Conservation (phyloP, 2,329 filamentous ascomycete genomes). For the Aschersonia sp. region DNA sequence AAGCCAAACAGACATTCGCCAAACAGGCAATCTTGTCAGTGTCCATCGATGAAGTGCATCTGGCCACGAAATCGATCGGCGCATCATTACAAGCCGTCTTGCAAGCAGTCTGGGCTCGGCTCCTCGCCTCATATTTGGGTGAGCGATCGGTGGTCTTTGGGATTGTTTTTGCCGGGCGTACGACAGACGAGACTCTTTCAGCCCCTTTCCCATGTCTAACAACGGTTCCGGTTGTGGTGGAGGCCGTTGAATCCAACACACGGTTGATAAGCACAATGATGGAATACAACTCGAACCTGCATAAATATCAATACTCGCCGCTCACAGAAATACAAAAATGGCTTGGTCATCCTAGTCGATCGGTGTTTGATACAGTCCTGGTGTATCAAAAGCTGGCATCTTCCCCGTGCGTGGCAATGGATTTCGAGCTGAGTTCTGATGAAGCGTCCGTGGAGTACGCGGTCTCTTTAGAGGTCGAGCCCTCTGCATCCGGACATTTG, state of each 20-base stretch:
- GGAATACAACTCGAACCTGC: conserved; percentile 45
- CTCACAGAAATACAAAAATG: conserved; percentile 59
- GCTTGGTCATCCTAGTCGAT: conserved; percentile 47
- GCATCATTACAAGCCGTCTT: conserved; percentile 63
- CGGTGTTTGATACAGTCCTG: conserved; percentile 73
- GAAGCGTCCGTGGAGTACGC: conserved; percentile 61
- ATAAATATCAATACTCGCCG: conserved; percentile 58
- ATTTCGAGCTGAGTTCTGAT: conserved; percentile 52
- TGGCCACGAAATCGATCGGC: conserved; percentile 38
- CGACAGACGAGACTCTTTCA: conserved; percentile 39
- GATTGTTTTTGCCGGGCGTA: conserved; percentile 63
- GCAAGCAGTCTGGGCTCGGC: conserved; percentile 62
- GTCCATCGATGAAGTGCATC: conserved; percentile 33
- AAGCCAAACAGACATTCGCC: conserved; percentile 17
- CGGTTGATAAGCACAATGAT: conserved; percentile 50
- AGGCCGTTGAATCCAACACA: conserved; percentile 35
- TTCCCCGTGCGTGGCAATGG: conserved; percentile 8
- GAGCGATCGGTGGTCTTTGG: conserved; percentile 66
- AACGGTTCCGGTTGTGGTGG: conserved; percentile 60
- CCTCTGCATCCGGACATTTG: conserved; percentile 30
- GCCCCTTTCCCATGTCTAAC: conserved; percentile 67
- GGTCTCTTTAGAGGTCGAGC: conserved; percentile 67
- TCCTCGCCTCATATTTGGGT: conserved; percentile 65
- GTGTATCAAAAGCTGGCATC: conserved; percentile 56
- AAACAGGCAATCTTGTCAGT: conserved; percentile 22